Evolutionary conservation across 345 rosid genomes (phyloP), one percentile per base, ranked within the genome.

Genomic region (Limnanthes douglasii): DNA sequence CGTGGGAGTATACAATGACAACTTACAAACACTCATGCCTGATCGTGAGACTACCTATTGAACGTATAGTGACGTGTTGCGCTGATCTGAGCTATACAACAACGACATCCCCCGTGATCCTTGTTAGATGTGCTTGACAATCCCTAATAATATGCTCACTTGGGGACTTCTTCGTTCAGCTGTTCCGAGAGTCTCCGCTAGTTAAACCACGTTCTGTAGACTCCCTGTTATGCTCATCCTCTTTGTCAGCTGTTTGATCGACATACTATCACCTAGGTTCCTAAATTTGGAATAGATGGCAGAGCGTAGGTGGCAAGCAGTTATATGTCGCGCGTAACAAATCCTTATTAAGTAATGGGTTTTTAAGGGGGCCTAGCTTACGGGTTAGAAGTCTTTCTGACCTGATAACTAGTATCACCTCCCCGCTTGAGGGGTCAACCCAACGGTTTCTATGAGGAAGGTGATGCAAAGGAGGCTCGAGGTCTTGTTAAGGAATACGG

Each of bases 361-460:
- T n/a, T n/a, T n/a, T n/a, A n/a, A n/a, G n/a, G n/a, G n/a, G n/a
- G n/a, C n/a, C n/a, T n/a, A n/a, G n/a, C n/a, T n/a, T n/a, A n/a
- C n/a, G n/a, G n/a, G n/a, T n/a, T n/a, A n/a, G n/a, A n/a, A n/a
- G n/a, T n/a, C n/a, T 21, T 7, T 21, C 24, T 21, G 24, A 21
- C 24, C 24, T 21, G 24, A 21, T 21, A 21, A 21, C 24, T 21
- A 21, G 24, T 21, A 21, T 21, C 24, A 7, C 24, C 24, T 21
- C 24, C 24, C 7, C 24, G 24, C 24, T 8, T 6, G 23, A 16
- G 5, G 42, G 42, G 34, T 34, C 33, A 46, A 34, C 38, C 18
- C 18, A 13, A n/a, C 18, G 20, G 22, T 23, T 19, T 29, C 36
- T 38, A n/a, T 21, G 16, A 48, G 37, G 45, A 37, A 46, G 42